Percentiles rank a stretch among this genome's conserved stretches.
Conservation (phyloP, 768 basidiomycete species). For the Collybiopsis luxurians region DNA sequence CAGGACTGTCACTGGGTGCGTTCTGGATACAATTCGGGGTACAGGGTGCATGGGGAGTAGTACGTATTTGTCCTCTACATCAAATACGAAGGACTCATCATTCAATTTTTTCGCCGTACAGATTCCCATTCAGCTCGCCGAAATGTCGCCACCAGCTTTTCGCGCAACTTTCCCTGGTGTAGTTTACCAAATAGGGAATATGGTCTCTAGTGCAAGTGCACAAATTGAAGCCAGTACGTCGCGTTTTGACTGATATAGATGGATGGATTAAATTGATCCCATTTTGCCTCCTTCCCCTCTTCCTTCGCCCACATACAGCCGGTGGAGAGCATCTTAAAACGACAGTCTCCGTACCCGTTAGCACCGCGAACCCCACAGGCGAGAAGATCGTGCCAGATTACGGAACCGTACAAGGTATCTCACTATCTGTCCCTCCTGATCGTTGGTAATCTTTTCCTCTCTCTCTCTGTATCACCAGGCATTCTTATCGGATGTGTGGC, state of each 20-base stretch:
- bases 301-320: slow-evolving; percentile 9
- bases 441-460: neutral
- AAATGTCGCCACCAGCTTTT: slow-evolving; percentile 70
- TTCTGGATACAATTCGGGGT: slow-evolving; percentile 72
- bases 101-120: slow-evolving; percentile 8
- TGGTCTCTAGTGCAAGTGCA: slow-evolving; percentile 58
- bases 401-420: slow-evolving; percentile 27
- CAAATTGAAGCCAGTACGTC: slow-evolving; percentile 52
- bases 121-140: slow-evolving; percentile 64
- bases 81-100: neutral
- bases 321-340: slow-evolving; percentile 39
- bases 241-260: no score
- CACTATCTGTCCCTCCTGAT: neutral
- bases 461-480: neutral
- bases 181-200: slow-evolving; percentile 60
- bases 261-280: neutral
- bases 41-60: slow-evolving; percentile 71
- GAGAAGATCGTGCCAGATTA: slow-evolving; percentile 36
- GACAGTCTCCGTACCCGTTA: slow-evolving; percentile 22
- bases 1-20: slow-evolving; percentile 60
- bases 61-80: slow-evolving; percentile 24
- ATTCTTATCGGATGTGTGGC: slow-evolving; percentile 67
- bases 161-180: slow-evolving; percentile 69
- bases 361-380: slow-evolving; percentile 12
- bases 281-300: slow-evolving; percentile 15